Evolutionary conservation across 2,329 filamentous ascomycete species (phyloP).

Genomic region (Epichloe baconii): DNA sequence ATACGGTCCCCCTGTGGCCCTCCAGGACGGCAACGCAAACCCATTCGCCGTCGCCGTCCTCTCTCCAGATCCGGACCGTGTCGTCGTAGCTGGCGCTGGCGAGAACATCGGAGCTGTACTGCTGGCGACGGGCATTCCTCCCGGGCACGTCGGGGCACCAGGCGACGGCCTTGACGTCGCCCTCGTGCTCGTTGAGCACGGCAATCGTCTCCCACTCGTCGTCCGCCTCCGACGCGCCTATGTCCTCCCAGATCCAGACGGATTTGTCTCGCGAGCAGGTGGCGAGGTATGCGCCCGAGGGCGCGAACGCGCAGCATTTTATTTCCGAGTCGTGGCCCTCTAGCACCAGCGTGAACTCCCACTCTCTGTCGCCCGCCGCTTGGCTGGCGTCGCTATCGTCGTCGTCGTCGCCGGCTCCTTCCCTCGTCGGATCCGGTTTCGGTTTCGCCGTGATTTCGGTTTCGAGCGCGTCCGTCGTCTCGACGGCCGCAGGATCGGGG

Average conservation of each 20-base stretch:
- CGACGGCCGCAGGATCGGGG: slow-evolving; percentile 9
- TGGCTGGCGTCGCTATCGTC: slow-evolving; percentile 2
- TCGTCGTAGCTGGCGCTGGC: slow-evolving; percentile 93
- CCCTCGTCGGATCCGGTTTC: not conserved
- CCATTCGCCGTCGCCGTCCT: slow-evolving; percentile 86
- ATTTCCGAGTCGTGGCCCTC: slow-evolving; percentile 95
- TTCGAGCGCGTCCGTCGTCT: slow-evolving; percentile 21
- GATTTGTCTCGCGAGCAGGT: slow-evolving; percentile 88
- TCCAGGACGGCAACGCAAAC: slow-evolving; percentile 71
- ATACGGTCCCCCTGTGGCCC: slow-evolving; percentile 77
- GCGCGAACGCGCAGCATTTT: slow-evolving; percentile 67
- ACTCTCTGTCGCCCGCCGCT: slow-evolving; percentile 51
- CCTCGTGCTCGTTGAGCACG: slow-evolving; percentile 86
- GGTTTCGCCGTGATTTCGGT: slow-evolving; percentile 24
- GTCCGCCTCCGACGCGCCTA: slow-evolving; percentile 57
- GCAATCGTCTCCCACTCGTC: slow-evolving; percentile 97
- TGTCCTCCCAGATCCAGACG: slow-evolving; percentile 98
- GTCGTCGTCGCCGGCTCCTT: slow-evolving; percentile 3
- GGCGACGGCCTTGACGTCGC: slow-evolving; percentile 84
- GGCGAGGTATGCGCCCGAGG: slow-evolving; percentile 65
- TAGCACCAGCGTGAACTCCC: slow-evolving; percentile 82
- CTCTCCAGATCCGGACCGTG: slow-evolving; percentile 75
- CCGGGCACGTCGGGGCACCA: slow-evolving; percentile 68
- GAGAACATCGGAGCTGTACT: slow-evolving; percentile 55
- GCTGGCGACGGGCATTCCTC: slow-evolving; percentile 28